Base-by-base conservation (phyloP, 495 filamentous ascomycete genomes). In the Hypoxylon crocopeplum region DNA sequence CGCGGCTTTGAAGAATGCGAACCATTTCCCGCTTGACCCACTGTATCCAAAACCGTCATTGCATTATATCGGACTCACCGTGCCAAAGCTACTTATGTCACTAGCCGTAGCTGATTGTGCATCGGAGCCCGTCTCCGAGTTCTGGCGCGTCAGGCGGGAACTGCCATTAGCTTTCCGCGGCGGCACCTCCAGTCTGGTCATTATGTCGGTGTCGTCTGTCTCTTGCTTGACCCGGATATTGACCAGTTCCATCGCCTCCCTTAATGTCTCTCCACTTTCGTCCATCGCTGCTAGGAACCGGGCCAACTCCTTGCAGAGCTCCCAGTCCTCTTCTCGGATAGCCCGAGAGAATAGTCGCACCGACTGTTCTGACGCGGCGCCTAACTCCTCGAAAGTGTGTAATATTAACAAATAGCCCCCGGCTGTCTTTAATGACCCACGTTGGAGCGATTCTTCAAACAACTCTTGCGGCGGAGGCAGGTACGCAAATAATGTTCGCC, bases 371-470 rank as follows among this genome's bases (percentile, higher is more conserved):
- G 88, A 90, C 47, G 82, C 86, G 6, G 84, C 81, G n/a, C 84
- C 84, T 56, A 92, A 75, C 56, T 96, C 93, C 61, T 96, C 92
- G 50, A 98, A 89, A 0, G 91, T 93, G 69, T 99, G 94, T 24
- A 99, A 77, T 24, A 99, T 89, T n/a, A 99, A 81, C 15, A 99
- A 80, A 69, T 98, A 99, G 0, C 95, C 95, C 19, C 92, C 95
- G 5, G 95, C 95, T 4, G 94, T 98, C 74, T 97, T 97, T 47
- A 98, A 80, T n/a, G 84, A 85, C 7, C 89, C 90, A 15, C 88
- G 83, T 56, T 86, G 84, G 16, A 99, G 78, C 1, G 91, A 90
- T 71, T 95, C 89, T 71, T 98, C 94, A 48, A 98, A 99, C 0
- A 98, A 82, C 52, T 91, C 88, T 56, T 91, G 87, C 5, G 94